Evolutionary conservation across 1,284 basidiomycete genomes (phyloP), one percentile per base, ranked within the genome.

Genomic region (Pulchroboletus neoregius): DNA sequence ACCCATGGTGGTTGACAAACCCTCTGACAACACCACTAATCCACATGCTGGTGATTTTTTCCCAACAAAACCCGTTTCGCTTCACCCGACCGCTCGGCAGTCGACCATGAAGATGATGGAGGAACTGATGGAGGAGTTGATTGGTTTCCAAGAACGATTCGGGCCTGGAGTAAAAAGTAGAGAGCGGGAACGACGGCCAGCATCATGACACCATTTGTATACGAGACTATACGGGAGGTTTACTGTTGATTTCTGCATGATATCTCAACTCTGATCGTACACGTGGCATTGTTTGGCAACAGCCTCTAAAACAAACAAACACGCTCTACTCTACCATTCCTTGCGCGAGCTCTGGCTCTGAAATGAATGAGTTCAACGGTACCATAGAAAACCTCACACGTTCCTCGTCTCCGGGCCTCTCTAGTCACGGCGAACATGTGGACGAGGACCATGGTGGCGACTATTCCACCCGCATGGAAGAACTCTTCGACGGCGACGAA

Each of bases 91-190:
- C 8, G 27, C 46, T 7, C 51, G 57, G 20, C 58, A 58, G 39
- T 69, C 69, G 49, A 86, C 84, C 39, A 83, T 87, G 75, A 82
- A 80, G 67, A 75, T 89, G 71, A 88, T 94, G 82, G 91, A 93
- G 66, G 86, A 87, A 58, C 71, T 95, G 5, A 91, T 91, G 79
- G 79, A 87, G 59, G 91, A 94, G 62, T 68, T 94, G 33, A 89
- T 91, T 53, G 73, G 69, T 39, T 94, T 94, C 63, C 91, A 94
- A 69, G 90, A 94, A 63, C 78, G 82, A 43, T 93, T 89, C 71
- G 86, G 87, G 20, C 73, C 74, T 6, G 74, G 79, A 33, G 63
- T 69, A 39, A 78, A 82, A 68, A 72, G 67, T 48, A 77, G 80
- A 60, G 81, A 83, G 36, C 73, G 81, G 45, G 73, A 75, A 44